These are phyloP conservation scores for Backusella tarrabulga DNA, from an alignment of 192 early-diverging fungal genomes.

Conservation along the genomic window DNA sequence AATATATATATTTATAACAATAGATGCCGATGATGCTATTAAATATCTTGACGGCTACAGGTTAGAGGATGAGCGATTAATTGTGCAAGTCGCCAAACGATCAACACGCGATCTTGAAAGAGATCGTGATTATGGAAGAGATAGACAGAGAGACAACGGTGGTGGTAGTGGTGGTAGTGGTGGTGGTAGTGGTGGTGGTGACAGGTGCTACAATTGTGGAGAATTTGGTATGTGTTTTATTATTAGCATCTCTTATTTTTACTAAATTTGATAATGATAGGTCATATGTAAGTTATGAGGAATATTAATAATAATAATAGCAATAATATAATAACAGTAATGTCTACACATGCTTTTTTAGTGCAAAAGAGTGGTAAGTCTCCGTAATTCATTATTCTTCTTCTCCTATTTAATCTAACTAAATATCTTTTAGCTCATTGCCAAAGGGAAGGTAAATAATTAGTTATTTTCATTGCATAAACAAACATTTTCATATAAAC, in stretches of 20 bases:
- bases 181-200: slow-evolving; percentile 25
- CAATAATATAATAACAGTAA: neutral
- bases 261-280: neutral
- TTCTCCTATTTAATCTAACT: neutral
- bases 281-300: slow-evolving; percentile 20
- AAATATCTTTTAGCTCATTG: neutral
- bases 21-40: slow-evolving; percentile 36
- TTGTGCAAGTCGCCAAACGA: slow-evolving; percentile 18
- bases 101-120: neutral
- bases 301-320: neutral
- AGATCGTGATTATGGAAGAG: neutral
- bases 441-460: slow-evolving; percentile 21
- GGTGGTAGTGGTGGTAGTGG: slow-evolving; percentile 8
- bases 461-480: neutral
- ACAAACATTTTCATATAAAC: neutral
- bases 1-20: neutral
- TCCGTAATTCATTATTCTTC: neutral
- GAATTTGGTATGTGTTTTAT: slow-evolving; percentile 19
- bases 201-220: slow-evolving; percentile 39
- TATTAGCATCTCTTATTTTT: neutral
- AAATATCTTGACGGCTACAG: slow-evolving; percentile 30
- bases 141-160: neutral
- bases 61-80: slow-evolving; percentile 25
- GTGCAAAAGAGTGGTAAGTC: slow-evolving; percentile 34
- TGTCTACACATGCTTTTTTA: neutral